Evolutionary conservation across 208 protist species (phyloP), one percentile per base, ranked within the genome.

Genomic region (Trypanosoma cruzi): DNA sequence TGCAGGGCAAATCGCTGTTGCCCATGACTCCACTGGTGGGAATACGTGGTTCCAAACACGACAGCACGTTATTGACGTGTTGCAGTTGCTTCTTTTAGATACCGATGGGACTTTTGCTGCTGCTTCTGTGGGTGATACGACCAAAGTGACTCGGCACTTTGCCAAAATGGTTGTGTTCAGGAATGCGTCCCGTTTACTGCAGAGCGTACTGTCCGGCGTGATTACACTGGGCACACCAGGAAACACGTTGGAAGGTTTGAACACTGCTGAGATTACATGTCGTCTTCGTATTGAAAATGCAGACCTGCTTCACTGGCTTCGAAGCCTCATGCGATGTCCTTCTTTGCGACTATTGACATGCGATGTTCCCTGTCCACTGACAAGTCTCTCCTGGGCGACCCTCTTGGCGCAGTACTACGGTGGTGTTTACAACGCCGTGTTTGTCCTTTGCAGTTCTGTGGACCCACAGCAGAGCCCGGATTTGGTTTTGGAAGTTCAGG

Each of bases 341-440:
- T 34, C 53, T 28, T 22, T 78, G 28, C 64, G 73, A 37, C 42
- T 73, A 5, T 49, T 57, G 22, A 37, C 68, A 49, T 56, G 64
- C 37, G 64, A 74, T 64, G 24, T 73, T 36, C 70, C 82, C n/a
- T 77, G 60, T 34, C 31, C 56, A 24, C 64, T 93, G 49, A 85
- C 79, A 2, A 57, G 55, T 24, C 32, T 81, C n/a, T 75, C 84
- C 32, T 88, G 81, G 82, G 59, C 84, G 16, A 86, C 75, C 16
- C 36, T 89, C 32, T 63, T 90, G 16, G 74, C 84, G 11, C 81
- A 93, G 62, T 81, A 86, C 52, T 70, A 79, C 8, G 84, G 84
- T 55, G 75, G 79, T 74, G 54, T 89, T 1, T 88, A 85, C 78
- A 84, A 85, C 67, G 34, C 73, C 22, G 84, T 93, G 22, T 88